Percentiles rank a stretch among this genome's conserved stretches.
These are phyloP conservation scores for Ceratobasidium sp. DNA, from an alignment of 1,284 basidiomycete genomes.

Conservation along the genomic window DNA sequence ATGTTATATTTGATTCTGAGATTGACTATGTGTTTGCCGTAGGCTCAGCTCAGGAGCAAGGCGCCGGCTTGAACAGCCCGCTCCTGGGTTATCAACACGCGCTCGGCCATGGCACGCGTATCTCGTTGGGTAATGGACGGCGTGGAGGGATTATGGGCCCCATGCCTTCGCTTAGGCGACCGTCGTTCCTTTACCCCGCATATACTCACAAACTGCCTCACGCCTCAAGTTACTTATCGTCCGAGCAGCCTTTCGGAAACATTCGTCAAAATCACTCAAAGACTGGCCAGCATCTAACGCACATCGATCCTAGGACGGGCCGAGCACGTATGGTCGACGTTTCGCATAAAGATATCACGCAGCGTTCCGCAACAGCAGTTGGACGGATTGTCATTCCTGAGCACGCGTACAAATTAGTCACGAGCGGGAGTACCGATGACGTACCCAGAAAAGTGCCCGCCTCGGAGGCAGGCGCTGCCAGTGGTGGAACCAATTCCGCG, in stretches of 20 bases:
- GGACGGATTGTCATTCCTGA: slow-evolving; percentile 81
- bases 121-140: too few relatives aligned
- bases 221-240: neutral
- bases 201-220: neutral
- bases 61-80: too few relatives aligned
- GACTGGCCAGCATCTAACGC: slow-evolving; percentile 65
- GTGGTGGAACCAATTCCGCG: too few relatives aligned
- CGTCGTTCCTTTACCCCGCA: neutral
- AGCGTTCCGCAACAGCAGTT: slow-evolving; percentile 78
- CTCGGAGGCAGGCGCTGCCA: slow-evolving; percentile 31
- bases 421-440: slow-evolving; percentile 51
- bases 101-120: too few relatives aligned
- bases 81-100: too few relatives aligned
- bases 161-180: neutral
- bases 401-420: slow-evolving; percentile 74
- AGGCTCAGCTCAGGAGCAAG: too few relatives aligned
- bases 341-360: slow-evolving; percentile 73
- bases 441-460: neutral
- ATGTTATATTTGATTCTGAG: too few relatives aligned
- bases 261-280: slow-evolving; percentile 22
- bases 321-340: slow-evolving; percentile 87
- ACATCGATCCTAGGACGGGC: slow-evolving; percentile 73
- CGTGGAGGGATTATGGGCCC: slow-evolving; percentile 6
- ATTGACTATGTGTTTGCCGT: too few relatives aligned
- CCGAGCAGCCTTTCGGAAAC: neutral